Conservation (phyloP, 108 stramenopile genomes). For the Skeletonema grethae region DNA sequence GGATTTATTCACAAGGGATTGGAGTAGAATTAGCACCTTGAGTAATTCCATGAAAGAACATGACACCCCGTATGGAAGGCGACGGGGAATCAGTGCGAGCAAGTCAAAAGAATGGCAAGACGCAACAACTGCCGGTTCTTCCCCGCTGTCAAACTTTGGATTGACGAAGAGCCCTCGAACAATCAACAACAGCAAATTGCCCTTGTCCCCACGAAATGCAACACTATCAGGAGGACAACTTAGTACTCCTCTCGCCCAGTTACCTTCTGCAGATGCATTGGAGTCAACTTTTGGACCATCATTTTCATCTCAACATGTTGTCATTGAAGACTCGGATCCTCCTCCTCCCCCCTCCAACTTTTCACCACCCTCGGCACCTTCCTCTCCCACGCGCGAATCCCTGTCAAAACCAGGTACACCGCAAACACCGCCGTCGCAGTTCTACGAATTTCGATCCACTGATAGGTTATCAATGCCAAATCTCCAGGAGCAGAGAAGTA, state of each 20-base stretch:
- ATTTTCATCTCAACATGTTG: conserved; percentile 49
- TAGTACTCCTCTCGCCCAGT: neutral
- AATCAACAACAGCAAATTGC: conserved; percentile 24
- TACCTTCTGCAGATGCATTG: conserved; percentile 49
- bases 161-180: conserved; percentile 37
- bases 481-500: conserved; percentile 16
- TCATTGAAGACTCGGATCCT: conserved; percentile 23
- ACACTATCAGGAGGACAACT: neutral
- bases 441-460: conserved; percentile 10
- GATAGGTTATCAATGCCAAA: conserved; percentile 27
- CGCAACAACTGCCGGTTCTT: conserved; percentile 1
- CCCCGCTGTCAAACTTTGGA: conserved; percentile 11
- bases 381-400: conserved; percentile 36
- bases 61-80: conserved; percentile 25
- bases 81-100: conserved; percentile 32
- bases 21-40: conserved; percentile 60
- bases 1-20: conserved; percentile 71
- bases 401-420: conserved; percentile 14
- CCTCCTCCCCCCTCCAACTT: conserved; percentile 22
- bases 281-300: conserved; percentile 58
- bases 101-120: conserved; percentile 31
- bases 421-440: conserved; percentile 41
- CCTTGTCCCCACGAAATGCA: conserved; percentile 34
- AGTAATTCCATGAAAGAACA: conserved; percentile 34
- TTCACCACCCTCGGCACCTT: conserved; percentile 18